Base-by-base conservation (phyloP, 208 protist genomes). In the Herpetomonas tarakana region DNA sequence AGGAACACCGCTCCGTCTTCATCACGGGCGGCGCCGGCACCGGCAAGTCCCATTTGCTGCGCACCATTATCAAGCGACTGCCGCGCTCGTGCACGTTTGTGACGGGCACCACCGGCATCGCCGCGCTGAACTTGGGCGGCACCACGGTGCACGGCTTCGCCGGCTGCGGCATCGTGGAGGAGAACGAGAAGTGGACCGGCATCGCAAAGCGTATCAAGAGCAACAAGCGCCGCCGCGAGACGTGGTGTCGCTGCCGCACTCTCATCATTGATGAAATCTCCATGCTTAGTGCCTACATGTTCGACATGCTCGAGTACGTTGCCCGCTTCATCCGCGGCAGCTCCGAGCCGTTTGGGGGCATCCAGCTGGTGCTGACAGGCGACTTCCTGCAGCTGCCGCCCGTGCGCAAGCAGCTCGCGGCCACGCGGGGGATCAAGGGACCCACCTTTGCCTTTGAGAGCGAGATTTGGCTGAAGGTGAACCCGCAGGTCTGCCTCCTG, bases 341-440 rank as follows among this genome's bases (percentile, higher is more conserved):
- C 12, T 59, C 28, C 19, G 71, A 71, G 45, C 82, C 92, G 3
- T 97, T 98, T 67, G 94, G 94, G 27, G 94, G 92, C 44, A 91
- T 98, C 46, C 94, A 97, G 75, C 58, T 98, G 11, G 76, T 98
- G 35, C 68, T 97, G 35, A 92, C 80, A 2, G 94, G 94, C 21
- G 94, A 98, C 62, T 98, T 98, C 60, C 75, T 97, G 11, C 92
- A 97, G 77, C 74, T 97, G 38, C 86, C 87, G 1, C 90, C 90
- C 7, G 81, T 96, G 12, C 55, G 51, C 35, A 75, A 72, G 31
- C 47, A 74, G 16, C 31, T 6, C 2, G 60, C 51, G 14, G 50
- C 46, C 1, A 16, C 44, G 25, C 39, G 24, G 18, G 18, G 26
- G 16, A 24, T 25, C 2, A 38, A 29, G 18, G 47, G n/a, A 3